Conservation (phyloP, 352 stramenopile species). For the Phytophthora pisi region DNA sequence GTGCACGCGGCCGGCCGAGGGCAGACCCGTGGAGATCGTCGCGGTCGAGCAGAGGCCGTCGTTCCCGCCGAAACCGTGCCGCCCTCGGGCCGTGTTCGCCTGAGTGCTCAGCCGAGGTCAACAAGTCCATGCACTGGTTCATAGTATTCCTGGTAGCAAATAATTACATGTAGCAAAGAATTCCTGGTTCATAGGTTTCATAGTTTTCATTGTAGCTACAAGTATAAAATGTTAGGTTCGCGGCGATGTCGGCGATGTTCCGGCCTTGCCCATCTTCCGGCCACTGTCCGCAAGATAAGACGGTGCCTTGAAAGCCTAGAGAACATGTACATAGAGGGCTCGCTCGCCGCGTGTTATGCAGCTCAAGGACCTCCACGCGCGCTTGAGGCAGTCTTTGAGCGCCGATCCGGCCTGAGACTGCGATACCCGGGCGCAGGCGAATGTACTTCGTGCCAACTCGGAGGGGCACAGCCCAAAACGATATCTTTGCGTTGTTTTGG, state of each 20-base stretch:
- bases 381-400: background rate
- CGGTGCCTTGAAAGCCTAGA: background rate
- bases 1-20: conserved; percentile 17
- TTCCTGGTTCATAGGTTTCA: background rate
- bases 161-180: background rate
- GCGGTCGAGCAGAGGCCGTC: background rate
- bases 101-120: background rate
- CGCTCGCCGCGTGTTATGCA: background rate
- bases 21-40: conserved; percentile 8
- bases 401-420: background rate
- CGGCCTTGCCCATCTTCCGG: conserved; percentile 5
- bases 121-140: too few species aligned
- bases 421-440: background rate
- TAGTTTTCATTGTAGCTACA: background rate
- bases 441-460: too few species aligned
- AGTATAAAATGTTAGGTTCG: background rate
- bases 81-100: background rate
- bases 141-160: background rate
- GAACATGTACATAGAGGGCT: background rate
- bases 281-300: background rate
- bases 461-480: background rate
- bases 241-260: background rate
- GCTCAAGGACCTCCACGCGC: background rate
- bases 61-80: background rate
- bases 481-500: conserved; percentile 22